Evolutionary conservation across 2,329 filamentous ascomycete genomes (phyloP), one percentile per base, ranked within the genome.

Genomic region (Arthrobotrys musiformis): DNA sequence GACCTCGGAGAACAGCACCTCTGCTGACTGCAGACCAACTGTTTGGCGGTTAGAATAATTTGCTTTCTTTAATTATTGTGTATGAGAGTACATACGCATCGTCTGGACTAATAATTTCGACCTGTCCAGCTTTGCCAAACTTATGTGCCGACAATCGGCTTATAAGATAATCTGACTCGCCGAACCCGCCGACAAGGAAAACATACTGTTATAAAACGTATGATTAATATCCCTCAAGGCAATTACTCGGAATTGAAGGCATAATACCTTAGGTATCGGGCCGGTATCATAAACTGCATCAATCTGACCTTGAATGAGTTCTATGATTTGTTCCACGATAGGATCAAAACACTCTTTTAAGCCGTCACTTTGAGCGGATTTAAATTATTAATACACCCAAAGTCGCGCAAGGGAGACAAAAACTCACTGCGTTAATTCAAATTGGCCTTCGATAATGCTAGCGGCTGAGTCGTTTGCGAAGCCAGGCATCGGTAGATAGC

Each of bases 281-380:
- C 79, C 75, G 1, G 79, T 68, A 50, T 80, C 80, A 22, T 89
- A 86, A 24, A 92, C 88, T 5, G 85, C 86, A 70, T 89, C 87
- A 11, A 92, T 90, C 80, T 92, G 90, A 4, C 90, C 90, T 78
- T 90, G 87, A 0, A 91, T 90, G 0, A 92, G 85, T 69, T 91
- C 90, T 78, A 89, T 90, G 0, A 92, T 89, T 79, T 91, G 88
- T 75, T 90, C 89, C 15, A 93, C 87, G 1, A 94, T 90, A 0
- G 92, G 92, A 81, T 92, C 89, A 72, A 93, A 93, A 46, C 93
- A 92, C 24, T 89, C 89, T 80, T 91, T 91, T 80, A 93, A 81
- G 92, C 89, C 3, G 87, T 86, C 2, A 88, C 89, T 0, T 86
- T 13, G 24, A 30, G 13, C 15, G 17, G 4, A 2, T 24, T 1